Conservation (phyloP, 2,329 filamentous ascomycete genomes). For the Claviceps sp. region DNA sequence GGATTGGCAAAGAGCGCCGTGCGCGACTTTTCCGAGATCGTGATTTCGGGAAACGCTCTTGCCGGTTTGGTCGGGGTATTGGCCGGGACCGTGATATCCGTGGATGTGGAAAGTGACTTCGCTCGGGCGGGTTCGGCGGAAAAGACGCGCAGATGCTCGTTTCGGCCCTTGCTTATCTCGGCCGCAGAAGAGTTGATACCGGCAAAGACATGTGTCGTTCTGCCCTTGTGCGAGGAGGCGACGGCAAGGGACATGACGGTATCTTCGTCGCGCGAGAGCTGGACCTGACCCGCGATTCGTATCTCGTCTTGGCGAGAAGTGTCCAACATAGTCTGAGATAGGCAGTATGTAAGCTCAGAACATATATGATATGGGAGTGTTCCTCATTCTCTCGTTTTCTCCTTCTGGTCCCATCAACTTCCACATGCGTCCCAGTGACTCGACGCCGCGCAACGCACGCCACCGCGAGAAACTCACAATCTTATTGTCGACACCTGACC, state of each 20-base stretch:
- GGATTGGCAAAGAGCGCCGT: slow-evolving; percentile 36
- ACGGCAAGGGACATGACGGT: slow-evolving; percentile 73
- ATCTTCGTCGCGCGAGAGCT: slow-evolving; percentile 74
- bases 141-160: slow-evolving; percentile 73
- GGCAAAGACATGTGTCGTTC: slow-evolving; percentile 45
- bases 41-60: slow-evolving; percentile 14
- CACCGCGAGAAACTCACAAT: slow-evolving; percentile 44
- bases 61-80: slow-evolving; percentile 6
- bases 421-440: neutral
- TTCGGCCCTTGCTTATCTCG: slow-evolving; percentile 61
- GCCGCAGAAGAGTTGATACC: slow-evolving; percentile 72
- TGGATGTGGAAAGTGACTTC: slow-evolving; percentile 18
- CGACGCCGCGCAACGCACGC: neutral
- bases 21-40: slow-evolving; percentile 39
- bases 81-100: slow-evolving; percentile 5
- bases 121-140: slow-evolving; percentile 32
- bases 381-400: neutral
- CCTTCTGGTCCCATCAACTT: neutral
- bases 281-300: slow-evolving; percentile 55
- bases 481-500: slow-evolving; percentile 74
- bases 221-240: slow-evolving; percentile 48
- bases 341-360: neutral
- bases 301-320: slow-evolving; percentile 51
- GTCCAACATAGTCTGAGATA: slow-evolving; percentile 54
- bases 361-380: too few relatives aligned